These are phyloP conservation scores for Mercurialis annua DNA, from an alignment of 345 rosid species.

Conservation along the genomic window DNA sequence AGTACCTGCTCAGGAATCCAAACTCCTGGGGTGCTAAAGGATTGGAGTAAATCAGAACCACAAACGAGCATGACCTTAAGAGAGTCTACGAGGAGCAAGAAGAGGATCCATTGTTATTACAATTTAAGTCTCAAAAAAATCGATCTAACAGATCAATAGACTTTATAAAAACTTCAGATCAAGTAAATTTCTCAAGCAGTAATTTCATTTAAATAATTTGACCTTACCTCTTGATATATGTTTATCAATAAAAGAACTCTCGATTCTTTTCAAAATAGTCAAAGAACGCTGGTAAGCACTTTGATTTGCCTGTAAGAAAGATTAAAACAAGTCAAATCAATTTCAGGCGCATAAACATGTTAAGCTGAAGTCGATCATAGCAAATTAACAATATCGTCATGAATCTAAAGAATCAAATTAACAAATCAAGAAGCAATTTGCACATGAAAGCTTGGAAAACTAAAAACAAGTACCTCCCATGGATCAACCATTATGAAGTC, in stretches of 20 bases:
- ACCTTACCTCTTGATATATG: constrained; percentile 45
- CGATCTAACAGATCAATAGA: too few species aligned
- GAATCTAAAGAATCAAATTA: background rate
- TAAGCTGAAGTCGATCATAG: too few species aligned
- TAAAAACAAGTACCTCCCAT: constrained; percentile 57
- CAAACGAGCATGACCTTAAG: constrained; percentile 81
- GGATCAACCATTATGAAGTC: constrained; percentile 88
- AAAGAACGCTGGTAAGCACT: constrained; percentile 59
- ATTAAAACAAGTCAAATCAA: constrained; percentile 5
- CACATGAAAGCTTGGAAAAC: background rate
- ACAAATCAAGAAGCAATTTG: background rate
- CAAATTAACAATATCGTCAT: background rate
- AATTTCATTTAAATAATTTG: background rate
- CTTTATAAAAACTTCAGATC: background rate
- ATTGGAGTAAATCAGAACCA: constrained; percentile 85
- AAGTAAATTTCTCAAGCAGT: background rate
- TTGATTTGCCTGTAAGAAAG: constrained; percentile 62
- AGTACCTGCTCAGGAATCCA: constrained; percentile 90
- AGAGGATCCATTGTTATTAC: background rate
- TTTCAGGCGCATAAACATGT: background rate
- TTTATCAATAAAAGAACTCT: constrained; percentile 37
- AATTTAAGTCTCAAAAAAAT: background rate
- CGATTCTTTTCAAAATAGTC: constrained; percentile 57
- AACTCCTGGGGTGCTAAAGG: constrained; percentile 66
- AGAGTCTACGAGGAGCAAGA: constrained; percentile 41